Conservation (phyloP, 495 filamentous ascomycete genomes). For the Cairneyella variabilis region DNA sequence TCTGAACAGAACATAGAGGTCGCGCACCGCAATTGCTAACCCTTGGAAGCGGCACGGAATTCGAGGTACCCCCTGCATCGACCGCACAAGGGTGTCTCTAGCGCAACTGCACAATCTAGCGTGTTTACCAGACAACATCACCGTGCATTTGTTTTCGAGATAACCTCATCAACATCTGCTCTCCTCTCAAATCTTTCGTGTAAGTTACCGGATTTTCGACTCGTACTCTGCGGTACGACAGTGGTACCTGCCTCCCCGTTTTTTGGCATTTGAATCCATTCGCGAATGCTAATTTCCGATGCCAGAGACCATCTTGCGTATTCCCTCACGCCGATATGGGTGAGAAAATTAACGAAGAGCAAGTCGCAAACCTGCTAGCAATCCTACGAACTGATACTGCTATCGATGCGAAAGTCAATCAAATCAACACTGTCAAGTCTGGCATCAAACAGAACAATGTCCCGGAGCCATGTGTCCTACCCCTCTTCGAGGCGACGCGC, state of each 20-base stretch:
- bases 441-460: conserved; percentile 87
- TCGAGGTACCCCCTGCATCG: neutral
- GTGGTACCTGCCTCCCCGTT: no score
- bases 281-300: no score
- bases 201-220: no score
- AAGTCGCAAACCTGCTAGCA: conserved; percentile 60
- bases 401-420: conserved; percentile 66
- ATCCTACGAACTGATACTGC: conserved; percentile 66
- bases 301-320: no score
- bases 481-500: conserved; percentile 71
- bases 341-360: conserved; percentile 56
- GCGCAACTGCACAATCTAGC: neutral
- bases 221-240: no score
- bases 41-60: neutral
- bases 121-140: neutral
- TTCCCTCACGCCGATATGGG: no score
- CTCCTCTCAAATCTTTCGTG: no score
- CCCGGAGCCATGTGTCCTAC: conserved; percentile 63
- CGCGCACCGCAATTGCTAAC: no score
- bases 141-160: conserved; percentile 2
- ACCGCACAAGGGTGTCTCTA: neutral
- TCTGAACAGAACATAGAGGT: no score
- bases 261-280: no score
- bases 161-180: neutral
- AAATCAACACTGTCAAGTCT: conserved; percentile 70